Conservation (phyloP, 108 stramenopile species). For the Fragilaria radians region DNA sequence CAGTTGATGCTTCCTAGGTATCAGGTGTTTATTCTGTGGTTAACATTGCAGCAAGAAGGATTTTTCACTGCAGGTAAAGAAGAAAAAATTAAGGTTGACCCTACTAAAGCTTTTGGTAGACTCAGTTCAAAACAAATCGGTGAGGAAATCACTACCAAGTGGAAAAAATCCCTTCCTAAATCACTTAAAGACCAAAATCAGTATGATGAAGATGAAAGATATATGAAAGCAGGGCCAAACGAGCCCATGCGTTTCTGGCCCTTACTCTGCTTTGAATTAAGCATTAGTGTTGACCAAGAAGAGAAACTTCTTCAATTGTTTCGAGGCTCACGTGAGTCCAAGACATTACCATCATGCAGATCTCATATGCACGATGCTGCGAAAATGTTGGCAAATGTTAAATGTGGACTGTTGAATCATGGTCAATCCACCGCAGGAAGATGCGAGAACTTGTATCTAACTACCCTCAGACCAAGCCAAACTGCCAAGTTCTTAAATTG, state of each 20-base stretch:
- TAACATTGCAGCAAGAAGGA: conserved; percentile 41
- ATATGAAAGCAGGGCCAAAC: conserved; percentile 11
- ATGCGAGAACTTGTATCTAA: conserved; percentile 37
- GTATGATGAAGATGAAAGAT: conserved; percentile 5
- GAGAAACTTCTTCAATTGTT: conserved; percentile 51
- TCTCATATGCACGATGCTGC: conserved; percentile 47
- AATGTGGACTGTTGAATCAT: conserved; percentile 53
- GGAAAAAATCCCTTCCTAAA: conserved; percentile 9
- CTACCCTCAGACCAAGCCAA: conserved; percentile 62
- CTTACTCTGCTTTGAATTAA: conserved; percentile 68
- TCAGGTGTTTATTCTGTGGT: conserved; percentile 67
- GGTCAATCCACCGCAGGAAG: conserved; percentile 41
- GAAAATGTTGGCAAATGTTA: conserved; percentile 34
- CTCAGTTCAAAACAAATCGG: conserved; percentile 82
- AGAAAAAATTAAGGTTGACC: conserved; percentile 21
- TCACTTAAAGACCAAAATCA: background rate
- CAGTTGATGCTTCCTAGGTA: conserved; percentile 57
- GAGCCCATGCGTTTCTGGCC: conserved; percentile 71
- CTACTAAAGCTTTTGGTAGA: conserved; percentile 25
- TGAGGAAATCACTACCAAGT: conserved; percentile 58
- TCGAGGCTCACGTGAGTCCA: conserved; percentile 26
- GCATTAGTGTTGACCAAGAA: conserved; percentile 83
- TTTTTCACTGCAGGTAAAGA: conserved; percentile 58
- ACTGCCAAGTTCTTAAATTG: conserved; percentile 44
- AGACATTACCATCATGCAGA: conserved; percentile 24